A percentile compares a stretch with the other conserved stretches of the same genome.
phyloP scores from a whole-genome alignment of 768 basidiomycete species.

The Phallus indusiatus region DNA sequence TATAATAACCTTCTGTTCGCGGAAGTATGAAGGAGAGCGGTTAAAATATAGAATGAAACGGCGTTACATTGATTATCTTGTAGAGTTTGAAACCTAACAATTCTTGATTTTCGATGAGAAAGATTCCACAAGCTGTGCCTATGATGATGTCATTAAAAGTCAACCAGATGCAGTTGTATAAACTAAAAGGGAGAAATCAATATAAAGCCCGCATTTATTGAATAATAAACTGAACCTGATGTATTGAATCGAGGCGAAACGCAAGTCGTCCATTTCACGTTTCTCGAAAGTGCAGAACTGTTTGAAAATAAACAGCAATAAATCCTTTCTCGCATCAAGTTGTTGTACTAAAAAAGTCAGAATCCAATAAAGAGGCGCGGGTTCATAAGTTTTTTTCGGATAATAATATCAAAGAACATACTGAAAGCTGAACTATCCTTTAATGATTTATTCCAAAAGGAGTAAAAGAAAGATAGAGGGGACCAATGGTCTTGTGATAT shows the following conservation, averaged over 20 bases:
- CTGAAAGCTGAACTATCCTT: conserved; percentile 3
- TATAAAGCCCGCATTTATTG: not conserved
- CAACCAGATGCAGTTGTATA: conserved; percentile 89
- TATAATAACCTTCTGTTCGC: conserved; percentile 27
- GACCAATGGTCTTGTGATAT: not conserved
- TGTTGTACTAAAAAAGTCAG: conserved; percentile 42
- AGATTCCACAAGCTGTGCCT: conserved; percentile 61
- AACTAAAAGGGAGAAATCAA: conserved; percentile 34
- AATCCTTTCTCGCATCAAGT: conserved; percentile 45
- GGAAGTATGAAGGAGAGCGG: conserved; percentile 7
- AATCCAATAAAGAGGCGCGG: not conserved
- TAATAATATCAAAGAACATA: not conserved
- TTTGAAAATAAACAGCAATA: conserved; percentile 33
- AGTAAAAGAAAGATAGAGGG: not conserved
- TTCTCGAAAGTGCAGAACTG: conserved; percentile 32
- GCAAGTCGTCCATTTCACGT: conserved; percentile 26
- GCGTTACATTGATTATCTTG: conserved; percentile 30
- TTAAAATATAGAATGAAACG: not conserved
- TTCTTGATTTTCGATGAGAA: conserved; percentile 58
- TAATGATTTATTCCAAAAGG: not conserved
- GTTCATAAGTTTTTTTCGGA: not conserved
- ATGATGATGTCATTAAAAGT: conserved; percentile 85
- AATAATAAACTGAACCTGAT: conserved; percentile 46
- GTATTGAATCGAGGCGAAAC: conserved; percentile 46
- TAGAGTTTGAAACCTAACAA: conserved; percentile 33